Base-by-base conservation (phyloP, 768 basidiomycete genomes). In the Lanmaoa rubissima region DNA sequence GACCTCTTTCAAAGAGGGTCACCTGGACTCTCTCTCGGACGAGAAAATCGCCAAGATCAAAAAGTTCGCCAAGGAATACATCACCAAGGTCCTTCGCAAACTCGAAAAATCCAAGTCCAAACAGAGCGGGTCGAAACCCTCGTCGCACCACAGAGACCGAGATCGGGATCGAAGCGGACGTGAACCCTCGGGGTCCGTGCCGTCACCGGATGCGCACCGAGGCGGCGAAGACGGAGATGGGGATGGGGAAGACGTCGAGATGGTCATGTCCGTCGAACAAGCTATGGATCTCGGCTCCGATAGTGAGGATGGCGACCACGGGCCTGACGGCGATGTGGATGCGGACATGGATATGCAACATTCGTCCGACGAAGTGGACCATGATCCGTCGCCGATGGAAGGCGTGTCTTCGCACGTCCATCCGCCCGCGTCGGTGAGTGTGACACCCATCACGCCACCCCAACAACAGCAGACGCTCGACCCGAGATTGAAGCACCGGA, bases 21-120 rank as follows among this genome's bases (percentile, higher is more conserved):
- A 82, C 51, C 79, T 96, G 14, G 90, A 93, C 3, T 40, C 80
- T 2, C 79, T 98, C 24, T 86, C 91, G 3, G 90, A 94, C 5
- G 95, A 98, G 61, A 98, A 98, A 69, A 75, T 81, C 21, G 65
- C 69, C 44, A 98, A 98, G 75, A 94, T 98, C 72, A 96, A 93
- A 74, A 88, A 90, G 67, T 98, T 94, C 68, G 79, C 88, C 35
- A 94, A 96, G 72, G 93, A 97, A 42, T 98, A 92, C 70, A 86
- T 94, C 54, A 75, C 80, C 54, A 97, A 96, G 73, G 75, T 95
- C 11, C 71, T 91, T 17, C 82, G 82, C 38, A 88, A 83, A 64
- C 71, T 87, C 46, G 84, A 86, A 35, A 88, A 71, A 55, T 65
- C 69, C 32, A 67, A 69, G 55, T 67, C 68, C 12, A 65, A 55